Evolutionary conservation across 1,284 basidiomycete genomes (phyloP), one percentile per base, ranked within the genome.

Genomic region (Irpex sp.): DNA sequence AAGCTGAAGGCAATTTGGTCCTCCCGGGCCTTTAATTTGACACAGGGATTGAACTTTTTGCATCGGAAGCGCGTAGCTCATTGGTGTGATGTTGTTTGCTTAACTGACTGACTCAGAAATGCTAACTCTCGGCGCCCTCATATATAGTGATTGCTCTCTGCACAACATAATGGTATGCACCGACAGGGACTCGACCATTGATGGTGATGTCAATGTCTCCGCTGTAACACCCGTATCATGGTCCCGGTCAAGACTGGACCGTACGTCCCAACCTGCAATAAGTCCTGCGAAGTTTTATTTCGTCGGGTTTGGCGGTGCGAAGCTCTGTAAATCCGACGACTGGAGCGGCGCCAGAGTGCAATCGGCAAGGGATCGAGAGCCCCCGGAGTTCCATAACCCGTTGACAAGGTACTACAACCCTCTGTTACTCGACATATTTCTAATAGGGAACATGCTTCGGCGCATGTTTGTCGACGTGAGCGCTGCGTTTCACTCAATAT

Each of bases 301-400:
- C 36, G 67, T 68, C 9, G 73, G 79, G 54, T 81, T 78, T 15
- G 77, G 77, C 0, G 59, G 76, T n/a, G 79, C 72, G 11, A 64
- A 68, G 11, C 61, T 59, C 5, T 70, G 62, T 50, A 31, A 5
- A 5, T n/a, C n/a, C n/a, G n/a, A n/a, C n/a, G n/a, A n/a, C n/a
- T n/a, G n/a, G n/a, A n/a, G n/a, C n/a, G n/a, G n/a, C n/a, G n/a
- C n/a, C n/a, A n/a, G n/a, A n/a, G n/a, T n/a, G n/a, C n/a, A n/a
- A 39, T 11, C 5, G 5, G 37, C 37, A 5, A 39, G 11, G 11
- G 37, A 39, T 39, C 37, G 11, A 13, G 37, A 39, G 37, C 37
- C 37, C 37, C 37, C 37, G 11, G 37, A 39, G 11, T 39, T 39
- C 37, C 37, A 39, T 11, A 39, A n/a, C n/a, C n/a, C 6, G 11